phyloP scores from a whole-genome alignment of 495 filamentous ascomycete species.

The Cercophora sp. region DNA sequence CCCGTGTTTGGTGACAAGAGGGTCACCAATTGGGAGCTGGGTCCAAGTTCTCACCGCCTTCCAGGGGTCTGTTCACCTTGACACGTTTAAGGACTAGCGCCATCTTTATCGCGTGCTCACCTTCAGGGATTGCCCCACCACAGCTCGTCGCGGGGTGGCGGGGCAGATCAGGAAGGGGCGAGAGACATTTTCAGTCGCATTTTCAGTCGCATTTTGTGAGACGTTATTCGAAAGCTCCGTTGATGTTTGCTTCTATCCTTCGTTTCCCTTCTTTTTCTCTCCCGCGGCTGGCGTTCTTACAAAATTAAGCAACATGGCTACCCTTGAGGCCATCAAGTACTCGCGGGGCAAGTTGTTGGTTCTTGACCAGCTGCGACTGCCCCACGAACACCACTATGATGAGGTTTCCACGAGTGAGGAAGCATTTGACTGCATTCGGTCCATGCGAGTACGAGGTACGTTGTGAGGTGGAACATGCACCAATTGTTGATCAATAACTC shows the following conservation, averaged over 20 bases:
- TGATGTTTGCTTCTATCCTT: not conserved
- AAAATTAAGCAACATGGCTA: slow-evolving; percentile 36
- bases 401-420: slow-evolving; percentile 68
- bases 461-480: not conserved
- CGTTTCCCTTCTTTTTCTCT: not conserved
- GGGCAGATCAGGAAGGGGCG: no score
- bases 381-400: slow-evolving; percentile 80
- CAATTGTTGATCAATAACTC: no score
- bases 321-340: slow-evolving; percentile 86
- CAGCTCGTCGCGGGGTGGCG: not conserved
- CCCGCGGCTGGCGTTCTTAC: not conserved
- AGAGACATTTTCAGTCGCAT: no score
- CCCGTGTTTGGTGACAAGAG: not conserved
- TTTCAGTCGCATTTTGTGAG: no score
- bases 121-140: slow-evolving; percentile 9
- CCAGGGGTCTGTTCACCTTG: not conserved
- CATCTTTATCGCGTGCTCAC: not conserved
- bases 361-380: slow-evolving; percentile 84
- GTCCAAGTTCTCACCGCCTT: slow-evolving; percentile 4
- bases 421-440: slow-evolving; percentile 87
- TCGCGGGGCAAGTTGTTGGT: slow-evolving; percentile 71
- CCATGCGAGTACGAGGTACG: slow-evolving; percentile 70
- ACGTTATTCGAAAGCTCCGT: no score
- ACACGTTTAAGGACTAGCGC: slow-evolving; percentile 8
- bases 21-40: no score